Conservation (phyloP, 129 eudicot genomes). For the Smallanthus sonchifolius region DNA sequence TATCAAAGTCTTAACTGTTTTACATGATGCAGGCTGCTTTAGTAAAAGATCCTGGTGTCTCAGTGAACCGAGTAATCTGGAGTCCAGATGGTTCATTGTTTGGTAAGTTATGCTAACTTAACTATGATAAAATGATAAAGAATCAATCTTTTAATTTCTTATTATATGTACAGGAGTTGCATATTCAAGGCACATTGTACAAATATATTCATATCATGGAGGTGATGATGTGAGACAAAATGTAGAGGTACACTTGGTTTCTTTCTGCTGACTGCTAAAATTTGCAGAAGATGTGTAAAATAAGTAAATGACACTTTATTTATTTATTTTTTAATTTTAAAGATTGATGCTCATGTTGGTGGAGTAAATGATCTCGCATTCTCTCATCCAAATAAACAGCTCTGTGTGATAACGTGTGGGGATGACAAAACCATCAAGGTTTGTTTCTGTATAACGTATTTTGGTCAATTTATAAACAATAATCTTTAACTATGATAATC, state of each 20-base stretch:
- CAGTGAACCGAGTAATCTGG: conserved; percentile 57
- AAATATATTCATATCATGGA: conserved; percentile 40
- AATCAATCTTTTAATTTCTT: conserved; percentile 1
- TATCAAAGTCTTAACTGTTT: neutral
- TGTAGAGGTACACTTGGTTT: conserved; percentile 40
- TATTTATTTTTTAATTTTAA: too few species aligned
- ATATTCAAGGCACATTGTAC: conserved; percentile 71
- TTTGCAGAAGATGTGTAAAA: neutral
- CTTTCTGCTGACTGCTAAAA: neutral
- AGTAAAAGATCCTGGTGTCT: conserved; percentile 39
- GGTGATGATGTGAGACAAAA: conserved; percentile 51
- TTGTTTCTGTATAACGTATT: neutral
- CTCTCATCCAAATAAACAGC: conserved; percentile 87
- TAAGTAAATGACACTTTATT: neutral
- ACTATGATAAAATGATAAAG: neutral
- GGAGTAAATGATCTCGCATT: conserved; percentile 95
- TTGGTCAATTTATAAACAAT: neutral
- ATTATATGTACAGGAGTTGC: conserved; percentile 67
- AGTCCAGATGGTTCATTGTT: conserved; percentile 64
- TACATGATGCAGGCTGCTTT: conserved; percentile 34
- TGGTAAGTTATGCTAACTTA: conserved; percentile 31
- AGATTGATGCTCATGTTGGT: conserved; percentile 77
- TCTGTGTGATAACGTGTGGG: conserved; percentile 86
- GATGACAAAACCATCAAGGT: conserved; percentile 92
- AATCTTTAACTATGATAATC: neutral